These are phyloP conservation scores for Xenoacremonium recifei DNA, from an alignment of 2,329 filamentous ascomycete genomes.

Conservation along the genomic window DNA sequence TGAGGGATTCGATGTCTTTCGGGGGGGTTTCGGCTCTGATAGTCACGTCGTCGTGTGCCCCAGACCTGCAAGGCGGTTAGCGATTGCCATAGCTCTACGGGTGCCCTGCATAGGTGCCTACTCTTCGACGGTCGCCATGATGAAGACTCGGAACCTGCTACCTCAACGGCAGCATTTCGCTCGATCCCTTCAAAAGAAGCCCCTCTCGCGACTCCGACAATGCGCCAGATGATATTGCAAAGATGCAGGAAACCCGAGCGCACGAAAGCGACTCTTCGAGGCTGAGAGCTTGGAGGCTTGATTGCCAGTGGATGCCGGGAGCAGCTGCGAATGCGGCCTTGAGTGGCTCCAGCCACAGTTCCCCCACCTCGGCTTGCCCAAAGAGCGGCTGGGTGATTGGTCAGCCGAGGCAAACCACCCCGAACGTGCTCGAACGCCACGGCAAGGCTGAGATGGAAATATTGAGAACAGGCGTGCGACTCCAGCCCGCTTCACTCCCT, in stretches of 20 bases:
- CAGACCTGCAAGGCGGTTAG: slow-evolving; percentile 19
- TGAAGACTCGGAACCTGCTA: too few relatives aligned
- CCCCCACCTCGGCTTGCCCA: slow-evolving; percentile 7
- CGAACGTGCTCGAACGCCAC: slow-evolving; percentile 23
- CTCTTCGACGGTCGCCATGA: slow-evolving; percentile 22
- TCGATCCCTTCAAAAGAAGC: too few relatives aligned
- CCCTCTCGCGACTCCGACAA: too few relatives aligned
- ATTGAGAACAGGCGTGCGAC: slow-evolving; percentile 22
- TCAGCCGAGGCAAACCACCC: slow-evolving; percentile 6
- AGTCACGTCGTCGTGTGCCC: slow-evolving; percentile 12
- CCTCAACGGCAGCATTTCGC: too few relatives aligned
- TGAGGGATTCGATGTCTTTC: slow-evolving; percentile 16
- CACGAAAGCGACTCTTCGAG: slow-evolving; percentile 25
- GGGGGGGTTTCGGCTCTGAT: slow-evolving; percentile 1
- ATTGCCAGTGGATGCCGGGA: slow-evolving; percentile 3
- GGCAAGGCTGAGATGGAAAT: slow-evolving; percentile 51
- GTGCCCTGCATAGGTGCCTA: slow-evolving; percentile 10
- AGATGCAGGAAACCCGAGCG: too few relatives aligned
- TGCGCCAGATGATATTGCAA: too few relatives aligned
- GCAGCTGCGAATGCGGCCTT: slow-evolving; percentile 7
- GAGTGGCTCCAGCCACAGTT: slow-evolving; percentile 12
- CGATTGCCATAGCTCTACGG: slow-evolving; percentile 4
- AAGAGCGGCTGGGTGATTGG: slow-evolving; percentile 19
- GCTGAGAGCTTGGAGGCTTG: slow-evolving; percentile 19
- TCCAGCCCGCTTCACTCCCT: slow-evolving; percentile 4